Base-by-base conservation (phyloP, 345 rosid species). In the Populus euphratica region DNA sequence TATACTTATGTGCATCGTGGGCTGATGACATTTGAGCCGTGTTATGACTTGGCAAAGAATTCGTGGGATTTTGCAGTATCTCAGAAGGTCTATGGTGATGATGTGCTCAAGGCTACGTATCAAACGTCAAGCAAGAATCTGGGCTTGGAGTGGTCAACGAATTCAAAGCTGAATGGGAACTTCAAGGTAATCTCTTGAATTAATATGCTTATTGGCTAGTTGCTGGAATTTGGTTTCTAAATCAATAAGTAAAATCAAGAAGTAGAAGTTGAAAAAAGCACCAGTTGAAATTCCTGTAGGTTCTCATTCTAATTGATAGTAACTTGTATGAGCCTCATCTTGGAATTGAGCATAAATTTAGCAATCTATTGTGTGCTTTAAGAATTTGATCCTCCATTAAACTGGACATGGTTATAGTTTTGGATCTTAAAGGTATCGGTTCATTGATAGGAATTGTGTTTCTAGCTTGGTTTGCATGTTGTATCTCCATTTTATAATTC, bases 1-100 rank as follows among this genome's bases (percentile, higher is more conserved):
- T 93, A 96, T 74, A 86, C 85, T 13, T 92, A 96, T 75, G 78
- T 85, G 27, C 99, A 92, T 64, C 74, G 81, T 78, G 91, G 89
- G 71, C 35, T 81, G 36, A 91, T 92, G 66, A 89, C 97, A 0
- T 89, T 95, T 1, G 98, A 93, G 88, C 97, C 92, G 5, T 85
- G 87, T 78, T 95, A 91, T 66, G 97, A 95, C 70, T 77, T 93
- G 75, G 96, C 89, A 0, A 90, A 89, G 82, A 86, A 93, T 68
- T 78, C 93, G 0, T 95, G 99, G 98, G 98, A 92, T 85, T 93
- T 95, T 74, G 85, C 92, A 0, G 87, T 91, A 71, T 90, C 91
- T 1, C 84, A 85, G 52, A 93, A 78, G 73, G 79, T 95, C 43
- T 88, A 85, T 65, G 89, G 79, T n/a, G 91, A 85, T 78, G 98